Evolutionary conservation across 2,329 filamentous ascomycete species (phyloP).

Genomic region (Ceratocystiopsis brevicomis): DNA sequence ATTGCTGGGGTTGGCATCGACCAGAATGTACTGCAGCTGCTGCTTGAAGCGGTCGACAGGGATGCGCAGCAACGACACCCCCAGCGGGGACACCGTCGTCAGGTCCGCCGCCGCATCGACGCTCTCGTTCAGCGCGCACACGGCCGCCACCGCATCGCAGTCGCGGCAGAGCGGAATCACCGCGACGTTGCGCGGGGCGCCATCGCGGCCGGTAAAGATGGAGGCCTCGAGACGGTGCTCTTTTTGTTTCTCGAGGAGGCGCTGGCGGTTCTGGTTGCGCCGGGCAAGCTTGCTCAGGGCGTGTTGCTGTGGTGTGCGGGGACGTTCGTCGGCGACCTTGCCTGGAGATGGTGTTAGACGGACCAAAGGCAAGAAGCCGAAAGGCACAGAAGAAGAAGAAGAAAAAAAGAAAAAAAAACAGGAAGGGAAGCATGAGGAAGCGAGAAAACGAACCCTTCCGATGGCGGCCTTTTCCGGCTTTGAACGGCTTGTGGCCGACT

Average conservation of each 20-base stretch:
- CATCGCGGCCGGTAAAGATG: conserved; percentile 72
- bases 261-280: conserved; percentile 85
- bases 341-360: conserved; percentile 28
- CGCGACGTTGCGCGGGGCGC: conserved; percentile 72
- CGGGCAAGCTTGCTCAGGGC: conserved; percentile 95
- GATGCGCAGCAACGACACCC: conserved; percentile 29
- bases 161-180: conserved; percentile 68
- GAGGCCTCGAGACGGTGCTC: conserved; percentile 63
- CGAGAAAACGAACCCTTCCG: conserved; percentile 8
- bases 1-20: conserved; percentile 56
- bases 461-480: conserved; percentile 59
- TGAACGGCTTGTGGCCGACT: conserved; percentile 72
- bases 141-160: conserved; percentile 45
- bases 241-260: conserved; percentile 63
- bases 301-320: conserved; percentile 86
- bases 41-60: conserved; percentile 86
- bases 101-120: conserved; percentile 39
- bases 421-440: too few species aligned
- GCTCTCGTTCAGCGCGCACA: conserved; percentile 54
- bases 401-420: too few species aligned
- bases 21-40: conserved; percentile 53
- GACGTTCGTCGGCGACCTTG: conserved; percentile 56
- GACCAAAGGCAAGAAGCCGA: not conserved
- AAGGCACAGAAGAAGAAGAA: too few species aligned
- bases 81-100: not conserved